Conservation (phyloP, 495 filamentous ascomycete genomes). For the Hypoxylon cercidicola region DNA sequence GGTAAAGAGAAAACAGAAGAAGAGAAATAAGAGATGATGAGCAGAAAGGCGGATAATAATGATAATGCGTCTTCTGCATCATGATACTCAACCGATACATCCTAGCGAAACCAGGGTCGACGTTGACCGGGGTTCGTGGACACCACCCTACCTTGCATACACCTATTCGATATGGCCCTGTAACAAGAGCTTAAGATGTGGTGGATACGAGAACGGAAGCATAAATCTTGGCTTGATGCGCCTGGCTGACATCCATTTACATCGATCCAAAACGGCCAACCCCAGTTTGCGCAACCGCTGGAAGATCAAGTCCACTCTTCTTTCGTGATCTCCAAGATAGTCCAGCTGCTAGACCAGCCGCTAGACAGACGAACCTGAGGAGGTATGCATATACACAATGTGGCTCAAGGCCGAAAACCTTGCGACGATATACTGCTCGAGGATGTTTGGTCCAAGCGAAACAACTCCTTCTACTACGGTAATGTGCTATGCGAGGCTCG, state of each 20-base stretch:
- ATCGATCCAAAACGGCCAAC: slow-evolving; percentile 42
- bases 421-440: neutral
- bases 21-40: slow-evolving; percentile 44
- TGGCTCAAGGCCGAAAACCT: neutral
- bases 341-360: slow-evolving; percentile 12
- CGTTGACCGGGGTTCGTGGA: slow-evolving; percentile 21
- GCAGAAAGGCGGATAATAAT: slow-evolving; percentile 43
- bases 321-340: neutral
- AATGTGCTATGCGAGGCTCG: neutral
- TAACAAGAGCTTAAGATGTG: slow-evolving; percentile 39
- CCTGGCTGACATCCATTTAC: slow-evolving; percentile 36
- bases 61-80: slow-evolving; percentile 44
- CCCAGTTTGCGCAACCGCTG: slow-evolving; percentile 27
- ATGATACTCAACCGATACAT: slow-evolving; percentile 40
- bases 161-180: slow-evolving; percentile 30
- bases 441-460: neutral
- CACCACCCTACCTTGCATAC: slow-evolving; percentile 34
- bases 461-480: slow-evolving; percentile 10
- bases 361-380: slow-evolving; percentile 21
- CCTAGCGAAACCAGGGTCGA: slow-evolving; percentile 41
- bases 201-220: slow-evolving; percentile 44
- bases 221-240: slow-evolving; percentile 44
- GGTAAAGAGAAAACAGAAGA: slow-evolving; percentile 53
- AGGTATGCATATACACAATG: neutral
- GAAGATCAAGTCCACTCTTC: slow-evolving; percentile 15